Evolutionary conservation across 1,139 yeast genomes (phyloP).

Genomic region (Debaryomyces robertsiae): DNA sequence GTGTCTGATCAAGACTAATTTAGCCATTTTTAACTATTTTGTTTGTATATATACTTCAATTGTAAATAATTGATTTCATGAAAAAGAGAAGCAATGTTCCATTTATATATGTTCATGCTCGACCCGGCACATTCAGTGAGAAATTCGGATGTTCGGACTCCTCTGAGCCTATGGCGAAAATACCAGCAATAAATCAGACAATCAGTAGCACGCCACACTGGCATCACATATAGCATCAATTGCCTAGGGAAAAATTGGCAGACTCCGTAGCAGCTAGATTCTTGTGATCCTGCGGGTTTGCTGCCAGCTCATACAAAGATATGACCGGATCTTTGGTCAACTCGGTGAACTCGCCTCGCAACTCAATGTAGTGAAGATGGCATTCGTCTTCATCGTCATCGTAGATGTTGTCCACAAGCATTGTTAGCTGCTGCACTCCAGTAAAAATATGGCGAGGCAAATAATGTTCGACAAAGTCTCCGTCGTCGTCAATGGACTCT

Average conservation of each 20-base stretch:
- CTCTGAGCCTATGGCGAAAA: constrained; percentile 21
- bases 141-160: constrained; percentile 32
- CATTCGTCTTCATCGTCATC: constrained; percentile 61
- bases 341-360: constrained; percentile 77
- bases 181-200: background rate
- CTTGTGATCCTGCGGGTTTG: constrained; percentile 89
- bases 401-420: constrained; percentile 69
- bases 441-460: constrained; percentile 76
- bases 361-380: constrained; percentile 68
- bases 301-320: constrained; percentile 84
- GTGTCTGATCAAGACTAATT: constrained; percentile 88
- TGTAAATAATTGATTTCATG: background rate
- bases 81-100: constrained; percentile 3
- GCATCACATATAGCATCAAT: constrained; percentile 3
- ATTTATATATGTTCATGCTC: constrained; percentile 8
- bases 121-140: constrained; percentile 11
- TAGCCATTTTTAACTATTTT: constrained; percentile 45
- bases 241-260: constrained; percentile 6
- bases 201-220: too few relatives aligned
- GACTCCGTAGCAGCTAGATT: constrained; percentile 25
- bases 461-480: constrained; percentile 78
- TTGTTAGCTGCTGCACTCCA: constrained; percentile 65
- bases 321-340: constrained; percentile 68
- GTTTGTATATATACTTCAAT: background rate
- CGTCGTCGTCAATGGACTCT: constrained; percentile 33